Evolutionary conservation across 2,329 filamentous ascomycete genomes (phyloP).

Genomic region (Stemphylium vesicarium): DNA sequence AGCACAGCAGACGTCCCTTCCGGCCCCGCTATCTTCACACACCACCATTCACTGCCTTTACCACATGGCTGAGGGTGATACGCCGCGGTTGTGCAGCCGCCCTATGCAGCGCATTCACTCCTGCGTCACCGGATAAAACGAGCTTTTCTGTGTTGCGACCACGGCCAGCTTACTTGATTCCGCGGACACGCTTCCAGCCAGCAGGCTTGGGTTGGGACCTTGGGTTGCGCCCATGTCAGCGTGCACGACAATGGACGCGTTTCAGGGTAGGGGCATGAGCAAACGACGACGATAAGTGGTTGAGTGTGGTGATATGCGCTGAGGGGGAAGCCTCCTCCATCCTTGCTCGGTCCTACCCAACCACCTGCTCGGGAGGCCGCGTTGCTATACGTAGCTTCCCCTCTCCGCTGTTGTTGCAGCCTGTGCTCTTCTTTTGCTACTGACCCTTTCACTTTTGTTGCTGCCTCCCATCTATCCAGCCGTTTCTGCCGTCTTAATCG

Average conservation of each 20-base stretch:
- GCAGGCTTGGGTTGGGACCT: background rate
- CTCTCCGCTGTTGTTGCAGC: background rate
- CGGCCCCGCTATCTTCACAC: slow-evolving; percentile 7
- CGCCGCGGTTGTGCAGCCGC: slow-evolving; percentile 5
- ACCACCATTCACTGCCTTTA: slow-evolving; percentile 17
- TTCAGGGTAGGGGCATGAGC: background rate
- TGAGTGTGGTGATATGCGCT: too few species aligned
- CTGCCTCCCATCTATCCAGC: background rate
- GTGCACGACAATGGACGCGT: too few species aligned
- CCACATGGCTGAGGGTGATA: slow-evolving; percentile 27
- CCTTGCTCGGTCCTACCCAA: slow-evolving; percentile 7
- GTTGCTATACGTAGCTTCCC: background rate
- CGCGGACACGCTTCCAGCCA: background rate
- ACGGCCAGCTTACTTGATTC: background rate
- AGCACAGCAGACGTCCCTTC: slow-evolving; percentile 9
- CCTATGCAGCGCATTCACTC: background rate
- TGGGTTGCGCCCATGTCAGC: background rate
- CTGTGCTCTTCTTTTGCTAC: background rate
- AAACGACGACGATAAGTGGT: background rate
- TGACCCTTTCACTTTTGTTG: background rate
- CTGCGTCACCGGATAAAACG: slow-evolving; percentile 5
- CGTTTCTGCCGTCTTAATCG: background rate
- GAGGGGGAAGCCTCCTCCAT: background rate
- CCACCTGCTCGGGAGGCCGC: slow-evolving; percentile 11
- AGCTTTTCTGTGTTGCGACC: background rate